These are phyloP conservation scores for Aspergillus haitiensis DNA, from an alignment of 495 filamentous ascomycete genomes.

Conservation along the genomic window DNA sequence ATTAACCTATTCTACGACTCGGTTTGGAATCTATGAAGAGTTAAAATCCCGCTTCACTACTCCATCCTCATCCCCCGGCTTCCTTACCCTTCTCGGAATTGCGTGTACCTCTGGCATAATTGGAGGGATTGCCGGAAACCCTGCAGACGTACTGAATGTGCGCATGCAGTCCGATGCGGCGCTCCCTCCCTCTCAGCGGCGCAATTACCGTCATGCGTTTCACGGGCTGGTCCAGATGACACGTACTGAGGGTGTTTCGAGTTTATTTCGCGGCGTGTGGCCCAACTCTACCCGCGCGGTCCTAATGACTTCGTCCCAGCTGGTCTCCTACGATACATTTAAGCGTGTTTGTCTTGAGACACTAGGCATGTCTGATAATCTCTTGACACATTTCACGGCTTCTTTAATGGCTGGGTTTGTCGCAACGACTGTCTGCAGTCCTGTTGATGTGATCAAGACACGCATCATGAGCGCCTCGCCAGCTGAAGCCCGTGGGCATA, in stretches of 20 bases:
- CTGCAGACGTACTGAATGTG: slow-evolving; percentile 94
- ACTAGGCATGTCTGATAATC: slow-evolving; percentile 69
- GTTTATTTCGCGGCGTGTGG: slow-evolving; percentile 84
- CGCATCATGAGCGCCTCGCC: slow-evolving; percentile 77
- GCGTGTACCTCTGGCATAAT: slow-evolving; percentile 81
- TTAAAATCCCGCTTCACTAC: slow-evolving; percentile 70
- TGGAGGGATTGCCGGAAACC: slow-evolving; percentile 88
- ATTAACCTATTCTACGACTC: slow-evolving; percentile 85
- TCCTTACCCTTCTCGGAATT: slow-evolving; percentile 74
- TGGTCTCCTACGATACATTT: slow-evolving; percentile 90
- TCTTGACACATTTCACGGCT: slow-evolving; percentile 83
- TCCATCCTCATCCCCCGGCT: slow-evolving; percentile 50
- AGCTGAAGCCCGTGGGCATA: slow-evolving; percentile 53
- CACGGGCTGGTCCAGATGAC: slow-evolving; percentile 85
- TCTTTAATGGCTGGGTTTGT: slow-evolving; percentile 87
- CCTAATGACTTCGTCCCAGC: slow-evolving; percentile 89
- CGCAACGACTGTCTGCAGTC: slow-evolving; percentile 91
- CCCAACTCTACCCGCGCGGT: slow-evolving; percentile 88
- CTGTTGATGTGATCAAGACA: slow-evolving; percentile 97
- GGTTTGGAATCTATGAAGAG: slow-evolving; percentile 93
- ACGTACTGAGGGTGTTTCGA: slow-evolving; percentile 68
- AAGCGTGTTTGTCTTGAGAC: slow-evolving; percentile 71
- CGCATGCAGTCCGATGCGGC: slow-evolving; percentile 97
- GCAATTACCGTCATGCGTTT: slow-evolving; percentile 86
- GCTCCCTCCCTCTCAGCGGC: slow-evolving; percentile 67